Evolutionary conservation across 2,329 filamentous ascomycete genomes (phyloP), one percentile per base, ranked within the genome.

Genomic region (Pyrenophora teres): DNA sequence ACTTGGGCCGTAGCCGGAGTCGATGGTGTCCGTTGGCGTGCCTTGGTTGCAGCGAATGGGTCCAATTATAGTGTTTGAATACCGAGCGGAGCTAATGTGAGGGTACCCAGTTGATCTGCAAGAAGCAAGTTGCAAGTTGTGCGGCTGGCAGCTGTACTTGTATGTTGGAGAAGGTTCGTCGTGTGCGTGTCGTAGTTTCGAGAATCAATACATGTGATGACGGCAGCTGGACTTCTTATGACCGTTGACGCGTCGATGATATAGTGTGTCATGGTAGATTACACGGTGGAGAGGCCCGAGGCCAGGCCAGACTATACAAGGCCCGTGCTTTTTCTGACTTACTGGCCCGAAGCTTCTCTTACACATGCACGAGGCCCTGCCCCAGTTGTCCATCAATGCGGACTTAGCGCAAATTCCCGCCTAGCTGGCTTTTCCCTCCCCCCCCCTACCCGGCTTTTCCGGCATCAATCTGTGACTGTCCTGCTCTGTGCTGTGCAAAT

Each of bases 1-100:
- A 48, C 56, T 56, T 55, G 57, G 55, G 56, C 48, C 52, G 64
- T 56, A 54, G 35, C 60, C 53, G 47, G 57, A 59, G 49, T 60
- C 30, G 50, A 52, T 59, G 49, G 39, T 45, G 50, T 50, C 43
- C 40, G 54, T 59, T 62, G 60, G 60, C 56, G 61, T 62, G 54
- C 52, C 57, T 63, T 59, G 63, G 61, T 46, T 47, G 54, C 53
- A 56, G 54, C 47, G 23, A 31, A 40, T 44, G 50, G 47, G 38
- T 48, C 60, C 63, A 65, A 64, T 63, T 38, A 46, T 40, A 52
- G 49, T 36, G 48, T 18, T 41, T 47, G 19, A 13, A 33, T 44
- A 7, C 50, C 45, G 35, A 38, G 38, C 35, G 16, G 36, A 46
- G 45, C 21, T 42, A 49, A 43, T 30, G 50, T 21, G 50, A 31